Percentiles rank a stretch among this genome's conserved stretches.
These are phyloP conservation scores for Colletotrichum neosansevieriae DNA, from an alignment of 2,329 filamentous ascomycete genomes.

Conservation along the genomic window DNA sequence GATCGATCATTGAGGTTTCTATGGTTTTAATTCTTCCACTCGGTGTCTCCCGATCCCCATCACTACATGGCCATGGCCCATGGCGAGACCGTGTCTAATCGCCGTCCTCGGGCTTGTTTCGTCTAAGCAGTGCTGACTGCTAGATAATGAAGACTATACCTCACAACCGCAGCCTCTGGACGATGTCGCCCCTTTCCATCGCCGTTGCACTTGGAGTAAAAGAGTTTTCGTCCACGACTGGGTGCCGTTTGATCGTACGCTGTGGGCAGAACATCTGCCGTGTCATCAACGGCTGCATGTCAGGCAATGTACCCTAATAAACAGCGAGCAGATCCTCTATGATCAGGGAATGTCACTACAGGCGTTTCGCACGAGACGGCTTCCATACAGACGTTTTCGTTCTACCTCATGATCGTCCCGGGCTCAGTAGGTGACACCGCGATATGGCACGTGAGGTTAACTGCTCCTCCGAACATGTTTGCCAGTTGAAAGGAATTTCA, in stretches of 20 bases:
- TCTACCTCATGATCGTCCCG: too few species aligned
- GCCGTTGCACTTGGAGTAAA: slow-evolving; percentile 1
- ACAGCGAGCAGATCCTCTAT: not conserved
- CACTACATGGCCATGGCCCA: too few species aligned
- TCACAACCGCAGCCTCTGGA: too few species aligned
- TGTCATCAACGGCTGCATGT: slow-evolving; percentile 15
- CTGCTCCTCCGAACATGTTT: not conserved
- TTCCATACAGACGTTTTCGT: too few species aligned
- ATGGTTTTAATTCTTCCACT: too few species aligned
- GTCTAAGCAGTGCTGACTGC: not conserved
- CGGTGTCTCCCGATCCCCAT: too few species aligned
- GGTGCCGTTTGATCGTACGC: slow-evolving; percentile 26
- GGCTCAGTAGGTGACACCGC: too few species aligned
- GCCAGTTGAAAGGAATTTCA: not conserved
- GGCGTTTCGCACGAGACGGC: too few species aligned
- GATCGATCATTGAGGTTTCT: too few species aligned
- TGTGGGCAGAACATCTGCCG: slow-evolving; percentile 24
- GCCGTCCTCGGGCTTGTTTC: slow-evolving; percentile 5
- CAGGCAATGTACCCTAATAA: slow-evolving; percentile 2
- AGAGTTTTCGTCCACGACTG: slow-evolving; percentile 21
- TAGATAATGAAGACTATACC: too few species aligned
- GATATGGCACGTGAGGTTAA: too few species aligned
- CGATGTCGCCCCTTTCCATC: not conserved
- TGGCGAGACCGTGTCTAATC: not conserved
- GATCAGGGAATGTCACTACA: too few species aligned